A percentile compares a stretch with the other conserved stretches of the same genome.
Evolutionary conservation across 805 yeast species (phyloP).

Genomic region (Suhomyces sp.): DNA sequence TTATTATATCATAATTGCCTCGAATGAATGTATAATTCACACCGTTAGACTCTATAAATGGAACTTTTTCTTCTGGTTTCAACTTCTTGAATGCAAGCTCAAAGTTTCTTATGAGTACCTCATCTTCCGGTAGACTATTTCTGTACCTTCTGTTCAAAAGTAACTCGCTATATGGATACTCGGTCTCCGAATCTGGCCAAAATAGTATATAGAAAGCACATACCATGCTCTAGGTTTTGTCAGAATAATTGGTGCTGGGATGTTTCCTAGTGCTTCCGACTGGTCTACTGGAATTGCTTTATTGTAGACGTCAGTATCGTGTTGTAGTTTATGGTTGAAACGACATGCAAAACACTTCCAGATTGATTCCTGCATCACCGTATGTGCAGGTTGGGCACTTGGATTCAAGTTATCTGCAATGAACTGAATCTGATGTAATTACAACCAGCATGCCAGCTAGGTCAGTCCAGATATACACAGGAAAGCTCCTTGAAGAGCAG

Average conservation of each 20-base stretch:
- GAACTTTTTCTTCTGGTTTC: constrained; percentile 26
- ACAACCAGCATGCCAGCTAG: not conserved
- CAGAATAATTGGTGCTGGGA: not conserved
- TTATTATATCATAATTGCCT: constrained; percentile 41
- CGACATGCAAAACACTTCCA: not conserved
- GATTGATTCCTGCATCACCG: not conserved
- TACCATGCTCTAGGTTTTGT: constrained; percentile 23
- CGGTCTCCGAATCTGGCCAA: constrained; percentile 28
- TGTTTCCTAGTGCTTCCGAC: not conserved
- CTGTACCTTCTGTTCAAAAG: constrained; percentile 35
- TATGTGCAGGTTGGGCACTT: not conserved
- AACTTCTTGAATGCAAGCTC: constrained; percentile 20
- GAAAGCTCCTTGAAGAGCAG: constrained; percentile 9
- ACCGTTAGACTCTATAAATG: constrained; percentile 48
- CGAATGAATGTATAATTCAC: constrained; percentile 53
- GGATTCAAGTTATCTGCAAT: not conserved
- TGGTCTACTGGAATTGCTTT: not conserved
- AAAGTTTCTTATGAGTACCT: constrained; percentile 22
- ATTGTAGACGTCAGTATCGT: not conserved
- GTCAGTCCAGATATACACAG: constrained; percentile 3
- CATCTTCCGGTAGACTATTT: constrained; percentile 27
- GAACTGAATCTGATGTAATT: not conserved
- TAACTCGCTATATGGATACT: constrained; percentile 27
- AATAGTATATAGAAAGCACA: constrained; percentile 38
- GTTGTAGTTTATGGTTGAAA: not conserved